A percentile compares a stretch with the other conserved stretches of the same genome.
Conservation (phyloP, 176 grass and related monocot genomes). For the Phoenix dactylifera region DNA sequence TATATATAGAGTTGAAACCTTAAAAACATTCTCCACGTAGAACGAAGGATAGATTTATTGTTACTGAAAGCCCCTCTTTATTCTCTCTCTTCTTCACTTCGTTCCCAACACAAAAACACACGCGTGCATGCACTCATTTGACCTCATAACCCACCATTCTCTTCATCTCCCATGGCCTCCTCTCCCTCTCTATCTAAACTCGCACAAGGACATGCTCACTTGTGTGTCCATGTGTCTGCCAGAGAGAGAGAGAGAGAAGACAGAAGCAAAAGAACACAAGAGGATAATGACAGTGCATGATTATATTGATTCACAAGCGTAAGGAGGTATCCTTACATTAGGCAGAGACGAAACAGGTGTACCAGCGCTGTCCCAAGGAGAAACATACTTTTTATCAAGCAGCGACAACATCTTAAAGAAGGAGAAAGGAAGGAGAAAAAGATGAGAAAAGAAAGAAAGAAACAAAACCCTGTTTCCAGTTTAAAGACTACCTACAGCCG, state of each 20-base stretch:
- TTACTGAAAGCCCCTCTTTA: too few species aligned
- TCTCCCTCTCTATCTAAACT: too few species aligned
- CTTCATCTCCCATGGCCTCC: not conserved
- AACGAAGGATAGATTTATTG: too few species aligned
- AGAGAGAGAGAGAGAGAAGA: not conserved
- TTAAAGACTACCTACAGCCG: not conserved
- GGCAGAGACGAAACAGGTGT: constrained; percentile 17
- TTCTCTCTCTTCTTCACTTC: too few species aligned
- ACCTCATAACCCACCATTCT: not conserved
- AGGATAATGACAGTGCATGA: constrained; percentile 2
- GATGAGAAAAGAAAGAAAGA: not conserved
- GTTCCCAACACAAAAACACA: too few species aligned
- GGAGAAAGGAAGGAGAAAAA: not conserved
- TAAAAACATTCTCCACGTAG: too few species aligned
- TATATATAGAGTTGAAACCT: too few species aligned
- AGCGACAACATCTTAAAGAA: not conserved
- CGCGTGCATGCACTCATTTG: too few species aligned
- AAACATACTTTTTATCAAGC: not conserved
- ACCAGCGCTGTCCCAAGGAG: constrained; percentile 6
- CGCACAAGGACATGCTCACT: not conserved
- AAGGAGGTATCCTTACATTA: constrained; percentile 1
- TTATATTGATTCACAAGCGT: constrained; percentile 7
- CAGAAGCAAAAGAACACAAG: not conserved
- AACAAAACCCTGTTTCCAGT: not conserved
- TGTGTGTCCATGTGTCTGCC: constrained; percentile 7